phyloP scores from a whole-genome alignment of 192 early-diverging fungal species.

The Podila clonocystis region DNA sequence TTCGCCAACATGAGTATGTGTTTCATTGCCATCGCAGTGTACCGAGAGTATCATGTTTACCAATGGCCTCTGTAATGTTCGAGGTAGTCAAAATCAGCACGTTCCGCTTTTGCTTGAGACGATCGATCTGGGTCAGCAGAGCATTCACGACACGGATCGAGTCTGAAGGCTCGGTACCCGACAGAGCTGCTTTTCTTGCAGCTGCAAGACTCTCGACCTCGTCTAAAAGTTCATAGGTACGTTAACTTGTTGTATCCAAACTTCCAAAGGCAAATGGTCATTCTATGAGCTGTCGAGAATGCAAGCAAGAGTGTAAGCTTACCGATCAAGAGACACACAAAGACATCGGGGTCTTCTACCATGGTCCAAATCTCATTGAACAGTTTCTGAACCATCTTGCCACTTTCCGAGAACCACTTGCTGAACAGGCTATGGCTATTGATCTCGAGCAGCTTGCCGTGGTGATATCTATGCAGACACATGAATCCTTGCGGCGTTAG shows the following conservation, averaged over 20 bases:
- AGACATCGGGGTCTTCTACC: constrained; percentile 62
- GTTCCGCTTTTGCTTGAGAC: constrained; percentile 64
- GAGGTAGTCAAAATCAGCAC: constrained; percentile 78
- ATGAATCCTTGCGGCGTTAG: background rate
- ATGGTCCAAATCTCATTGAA: constrained; percentile 67
- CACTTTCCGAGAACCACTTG: constrained; percentile 81
- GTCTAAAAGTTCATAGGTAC: constrained; percentile 54
- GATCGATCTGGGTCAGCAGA: constrained; percentile 77
- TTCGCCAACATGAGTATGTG: background rate
- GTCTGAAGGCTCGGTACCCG: constrained; percentile 75
- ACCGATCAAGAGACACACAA: constrained; percentile 75
- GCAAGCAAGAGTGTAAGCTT: background rate
- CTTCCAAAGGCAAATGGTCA: background rate
- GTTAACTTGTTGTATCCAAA: background rate
- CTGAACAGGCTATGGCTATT: constrained; percentile 79
- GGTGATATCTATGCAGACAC: constrained; percentile 49
- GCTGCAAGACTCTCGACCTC: constrained; percentile 80
- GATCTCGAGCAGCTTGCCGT: constrained; percentile 73
- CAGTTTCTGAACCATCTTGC: constrained; percentile 73
- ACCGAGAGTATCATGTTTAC: constrained; percentile 20
- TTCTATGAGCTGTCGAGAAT: too few relatives aligned
- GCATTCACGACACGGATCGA: constrained; percentile 79
- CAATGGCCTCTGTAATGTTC: constrained; percentile 76
- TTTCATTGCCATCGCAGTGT: background rate
- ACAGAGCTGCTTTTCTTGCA: constrained; percentile 67